Evolutionary conservation across 345 rosid genomes (phyloP).

Genomic region (Arabis alpina): DNA sequence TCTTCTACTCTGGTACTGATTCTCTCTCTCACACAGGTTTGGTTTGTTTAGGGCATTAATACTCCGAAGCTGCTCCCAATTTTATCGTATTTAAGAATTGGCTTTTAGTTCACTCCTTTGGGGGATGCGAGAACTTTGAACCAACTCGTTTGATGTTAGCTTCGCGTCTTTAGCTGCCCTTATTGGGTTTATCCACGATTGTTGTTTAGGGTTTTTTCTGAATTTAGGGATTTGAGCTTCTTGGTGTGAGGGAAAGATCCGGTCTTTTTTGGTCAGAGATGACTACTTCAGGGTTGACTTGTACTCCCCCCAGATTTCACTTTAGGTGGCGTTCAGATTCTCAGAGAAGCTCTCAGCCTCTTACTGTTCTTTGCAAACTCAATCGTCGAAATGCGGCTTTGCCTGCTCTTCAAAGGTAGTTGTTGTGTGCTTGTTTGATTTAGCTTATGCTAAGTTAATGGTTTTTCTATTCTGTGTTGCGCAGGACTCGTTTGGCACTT

Average conservation of each 20-base stretch:
- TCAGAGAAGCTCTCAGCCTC: conserved; percentile 44
- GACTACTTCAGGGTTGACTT: conserved; percentile 64
- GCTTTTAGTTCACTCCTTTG: conserved; percentile 26
- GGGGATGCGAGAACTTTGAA: conserved; percentile 16
- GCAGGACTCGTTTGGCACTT: conserved; percentile 43
- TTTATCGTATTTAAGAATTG: not conserved
- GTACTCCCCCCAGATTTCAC: conserved; percentile 60
- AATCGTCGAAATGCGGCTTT: conserved; percentile 34
- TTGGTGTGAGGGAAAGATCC: conserved; percentile 27
- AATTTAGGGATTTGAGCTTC: conserved; percentile 28
- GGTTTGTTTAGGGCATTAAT: not conserved
- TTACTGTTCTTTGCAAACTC: conserved; percentile 36
- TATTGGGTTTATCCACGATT: not conserved
- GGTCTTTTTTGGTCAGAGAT: conserved; percentile 41
- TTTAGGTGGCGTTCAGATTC: conserved; percentile 45
- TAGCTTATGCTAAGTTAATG: not conserved
- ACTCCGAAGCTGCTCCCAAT: not conserved
- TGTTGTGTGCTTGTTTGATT: conserved; percentile 7
- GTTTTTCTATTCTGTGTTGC: conserved; percentile 20
- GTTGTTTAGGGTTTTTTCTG: conserved; percentile 20
- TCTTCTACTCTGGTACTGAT: conserved; percentile 35
- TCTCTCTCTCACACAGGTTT: not conserved
- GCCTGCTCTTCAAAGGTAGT: conserved; percentile 54
- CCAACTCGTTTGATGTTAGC: not conserved
- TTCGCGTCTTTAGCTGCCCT: too few species aligned